Percentiles rank a stretch among this genome's conserved stretches.
These are phyloP conservation scores for Chaetomium olivaceum DNA, from an alignment of 2,329 filamentous ascomycete species.

Conservation along the genomic window DNA sequence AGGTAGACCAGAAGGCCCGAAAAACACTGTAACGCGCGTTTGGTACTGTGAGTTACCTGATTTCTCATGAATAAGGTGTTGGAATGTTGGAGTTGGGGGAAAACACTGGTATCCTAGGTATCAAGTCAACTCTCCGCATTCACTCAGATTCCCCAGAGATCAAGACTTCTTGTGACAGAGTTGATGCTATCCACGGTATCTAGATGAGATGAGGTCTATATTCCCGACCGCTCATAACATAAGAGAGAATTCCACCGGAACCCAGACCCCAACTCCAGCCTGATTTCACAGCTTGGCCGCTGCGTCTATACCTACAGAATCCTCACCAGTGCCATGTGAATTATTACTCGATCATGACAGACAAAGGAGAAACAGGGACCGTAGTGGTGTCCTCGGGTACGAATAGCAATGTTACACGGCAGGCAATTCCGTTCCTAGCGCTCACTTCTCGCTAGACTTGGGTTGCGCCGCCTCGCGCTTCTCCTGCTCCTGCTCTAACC, in stretches of 20 bases:
- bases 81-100: too few relatives aligned
- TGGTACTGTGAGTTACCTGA: too few relatives aligned
- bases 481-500: slow-evolving; percentile 45
- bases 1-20: not conserved
- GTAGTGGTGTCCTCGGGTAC: not conserved
- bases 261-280: slow-evolving; percentile 14
- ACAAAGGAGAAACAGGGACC: slow-evolving; percentile 16
- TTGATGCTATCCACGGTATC: slow-evolving; percentile 16
- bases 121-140: too few relatives aligned
- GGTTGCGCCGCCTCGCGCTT: slow-evolving; percentile 10
- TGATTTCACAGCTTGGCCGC: slow-evolving; percentile 1
- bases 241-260: slow-evolving; percentile 10
- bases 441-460: slow-evolving; percentile 23
- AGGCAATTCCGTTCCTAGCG: not conserved
- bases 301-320: slow-evolving; percentile 17
- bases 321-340: slow-evolving; percentile 15
- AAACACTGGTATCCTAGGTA: too few relatives aligned
- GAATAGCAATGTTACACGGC: slow-evolving; percentile 12
- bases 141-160: too few relatives aligned
- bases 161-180: not conserved
- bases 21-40: not conserved
- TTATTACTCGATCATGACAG: slow-evolving; percentile 6
- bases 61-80: too few relatives aligned
- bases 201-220: slow-evolving; percentile 26
- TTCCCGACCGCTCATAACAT: slow-evolving; percentile 9